Percentiles rank a stretch among this genome's conserved stretches.
These are phyloP conservation scores for Fusarium illudens DNA, from an alignment of 2,329 filamentous ascomycete species.

Conservation along the genomic window DNA sequence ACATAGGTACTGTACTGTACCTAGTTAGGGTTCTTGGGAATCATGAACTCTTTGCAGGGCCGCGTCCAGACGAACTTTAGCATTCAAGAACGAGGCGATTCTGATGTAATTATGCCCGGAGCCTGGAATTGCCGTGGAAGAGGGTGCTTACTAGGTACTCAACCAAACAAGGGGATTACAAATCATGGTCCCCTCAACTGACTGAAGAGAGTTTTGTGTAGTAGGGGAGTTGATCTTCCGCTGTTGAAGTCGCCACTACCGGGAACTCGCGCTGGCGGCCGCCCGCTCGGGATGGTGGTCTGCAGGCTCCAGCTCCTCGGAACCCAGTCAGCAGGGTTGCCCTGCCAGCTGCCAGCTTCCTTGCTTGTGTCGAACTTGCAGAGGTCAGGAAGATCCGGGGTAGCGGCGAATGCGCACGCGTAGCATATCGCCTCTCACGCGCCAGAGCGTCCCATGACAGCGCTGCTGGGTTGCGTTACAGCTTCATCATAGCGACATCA, in stretches of 20 bases:
- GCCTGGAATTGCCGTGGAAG: neutral
- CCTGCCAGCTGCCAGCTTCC: constrained; percentile 13
- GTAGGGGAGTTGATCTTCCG: neutral
- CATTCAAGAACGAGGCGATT: neutral
- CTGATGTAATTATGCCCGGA: constrained; percentile 22
- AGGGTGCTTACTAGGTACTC: neutral
- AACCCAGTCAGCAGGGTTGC: constrained; percentile 7
- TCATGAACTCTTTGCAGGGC: neutral
- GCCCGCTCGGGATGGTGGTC: neutral
- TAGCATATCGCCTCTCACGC: neutral
- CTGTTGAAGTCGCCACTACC: constrained; percentile 24
- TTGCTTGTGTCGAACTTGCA: constrained; percentile 10
- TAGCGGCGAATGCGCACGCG: constrained; percentile 21
- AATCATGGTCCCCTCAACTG: constrained; percentile 13
- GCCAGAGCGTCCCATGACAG: constrained; percentile 3
- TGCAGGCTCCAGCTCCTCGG: neutral
- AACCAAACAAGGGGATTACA: constrained; percentile 13
- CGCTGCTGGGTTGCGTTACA: neutral
- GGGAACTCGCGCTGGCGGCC: constrained; percentile 20
- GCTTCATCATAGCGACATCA: constrained; percentile 25
- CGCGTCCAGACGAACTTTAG: neutral
- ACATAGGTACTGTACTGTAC: too few relatives aligned
- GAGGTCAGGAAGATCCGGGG: constrained; percentile 17
- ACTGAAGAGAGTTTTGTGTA: constrained; percentile 12
- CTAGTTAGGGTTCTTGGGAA: neutral